Evolutionary conservation across 2,329 filamentous ascomycete species (phyloP), one percentile per base, ranked within the genome.

Genomic region (Fusarium buharicum): DNA sequence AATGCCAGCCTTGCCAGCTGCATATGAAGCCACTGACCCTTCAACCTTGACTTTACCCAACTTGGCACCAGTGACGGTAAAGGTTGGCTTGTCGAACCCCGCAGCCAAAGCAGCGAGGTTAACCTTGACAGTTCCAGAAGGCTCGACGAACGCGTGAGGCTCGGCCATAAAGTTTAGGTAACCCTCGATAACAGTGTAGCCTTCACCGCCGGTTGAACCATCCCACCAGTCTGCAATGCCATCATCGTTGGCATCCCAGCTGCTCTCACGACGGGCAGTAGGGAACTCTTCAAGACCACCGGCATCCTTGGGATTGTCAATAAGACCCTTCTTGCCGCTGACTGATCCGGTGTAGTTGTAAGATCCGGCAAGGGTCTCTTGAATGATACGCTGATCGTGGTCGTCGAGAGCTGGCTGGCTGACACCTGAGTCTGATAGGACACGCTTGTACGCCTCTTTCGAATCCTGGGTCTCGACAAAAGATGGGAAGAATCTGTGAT

Each of bases 211-310:
- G 2, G 71, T 75, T 3, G 67, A 70, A 1, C 72, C 72, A 39
- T 73, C 73, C 73, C 73, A 75, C 73, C 73, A 75, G 52, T 75
- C 73, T 3, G 73, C 73, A 30, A 76, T 71, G 14, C 74, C 74
- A 43, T 76, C 72, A 6, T 63, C 60, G 40, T 76, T 58, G 5
- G 71, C 69, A 44, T 76, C 74, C 74, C 74, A 75, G n/a, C 44
- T 50, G 4, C 59, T 62, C 2, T 56, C 34, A 13, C 73, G 67
- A 22, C 40, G 67, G 2, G 55, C 66, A 2, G 64, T 60, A 1
- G 73, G 73, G 58, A 75, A 75, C 31, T 68, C 60, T 44, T 76
- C 74, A 2, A 76, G 67, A 8, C 74, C 74, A 12, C 74, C 73
- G 18, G 69, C 73, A 52, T 76, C 74, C 3, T 52, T 64, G 1